phyloP scores from a whole-genome alignment of 306 rosid genomes.

The Macrotyloma uniflorum region DNA sequence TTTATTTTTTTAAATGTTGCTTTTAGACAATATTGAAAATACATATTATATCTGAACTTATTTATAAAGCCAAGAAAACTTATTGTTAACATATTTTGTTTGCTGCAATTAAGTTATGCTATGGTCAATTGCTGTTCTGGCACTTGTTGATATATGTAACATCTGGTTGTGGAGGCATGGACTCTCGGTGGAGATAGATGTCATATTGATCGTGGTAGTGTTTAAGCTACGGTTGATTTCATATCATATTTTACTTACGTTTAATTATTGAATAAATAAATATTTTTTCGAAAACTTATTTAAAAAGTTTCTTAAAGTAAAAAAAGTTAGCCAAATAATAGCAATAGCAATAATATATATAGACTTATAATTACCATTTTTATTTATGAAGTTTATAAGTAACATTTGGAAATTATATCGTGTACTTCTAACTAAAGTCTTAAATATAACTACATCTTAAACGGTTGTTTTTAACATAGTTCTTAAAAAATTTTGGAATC shows the following conservation, averaged over 20 bases:
- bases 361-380: too few species aligned
- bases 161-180: not conserved
- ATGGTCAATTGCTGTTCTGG: not conserved
- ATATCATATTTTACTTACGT: too few species aligned
- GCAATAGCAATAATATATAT: too few species aligned
- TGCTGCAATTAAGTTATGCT: not conserved
- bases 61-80: not conserved
- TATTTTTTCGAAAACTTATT: too few species aligned
- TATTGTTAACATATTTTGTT: not conserved
- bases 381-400: too few species aligned
- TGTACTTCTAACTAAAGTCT: not conserved
- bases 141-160: not conserved
- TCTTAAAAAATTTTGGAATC: not conserved
- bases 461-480: not conserved
- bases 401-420: not conserved
- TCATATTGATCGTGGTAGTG: not conserved
- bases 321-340: too few species aligned
- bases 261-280: too few species aligned
- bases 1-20: conserved; percentile 27
- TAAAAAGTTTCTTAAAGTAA: too few species aligned
- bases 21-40: conserved; percentile 20
- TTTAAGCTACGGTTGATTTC: too few species aligned
- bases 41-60: not conserved
- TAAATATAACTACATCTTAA: not conserved
- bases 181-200: not conserved